Evolutionary conservation across 495 filamentous ascomycete species (phyloP).

Genomic region (Thozetella sp.): DNA sequence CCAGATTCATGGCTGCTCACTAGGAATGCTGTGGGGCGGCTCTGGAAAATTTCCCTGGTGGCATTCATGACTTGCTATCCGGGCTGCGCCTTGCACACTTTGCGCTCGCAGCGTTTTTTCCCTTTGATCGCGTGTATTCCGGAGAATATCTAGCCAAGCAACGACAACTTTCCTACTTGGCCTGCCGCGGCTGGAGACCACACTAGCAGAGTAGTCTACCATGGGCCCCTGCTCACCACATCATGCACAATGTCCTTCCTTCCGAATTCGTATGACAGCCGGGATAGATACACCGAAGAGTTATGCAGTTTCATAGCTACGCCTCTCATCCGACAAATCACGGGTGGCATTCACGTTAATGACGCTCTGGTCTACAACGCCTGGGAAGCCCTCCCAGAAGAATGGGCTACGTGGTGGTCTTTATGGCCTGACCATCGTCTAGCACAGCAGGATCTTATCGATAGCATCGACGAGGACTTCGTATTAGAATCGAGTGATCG

Average conservation of each 20-base stretch:
- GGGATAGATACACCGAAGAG: neutral
- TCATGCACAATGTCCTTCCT: neutral
- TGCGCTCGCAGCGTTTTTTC: too few relatives aligned
- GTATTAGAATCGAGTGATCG: neutral
- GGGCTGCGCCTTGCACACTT: too few relatives aligned
- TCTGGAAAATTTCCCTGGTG: too few relatives aligned
- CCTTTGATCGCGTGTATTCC: too few relatives aligned
- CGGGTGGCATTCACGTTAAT: neutral
- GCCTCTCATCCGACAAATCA: neutral
- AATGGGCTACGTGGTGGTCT: neutral
- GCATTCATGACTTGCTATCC: too few relatives aligned
- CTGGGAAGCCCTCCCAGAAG: neutral
- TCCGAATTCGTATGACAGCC: neutral
- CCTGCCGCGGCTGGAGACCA: too few relatives aligned
- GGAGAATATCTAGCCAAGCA: too few relatives aligned
- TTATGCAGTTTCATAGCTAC: neutral
- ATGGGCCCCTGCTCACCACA: too few relatives aligned
- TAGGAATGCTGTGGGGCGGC: too few relatives aligned
- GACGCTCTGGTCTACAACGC: neutral
- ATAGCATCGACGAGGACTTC: neutral
- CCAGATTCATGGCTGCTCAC: too few relatives aligned
- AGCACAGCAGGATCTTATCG: neutral
- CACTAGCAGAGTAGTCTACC: too few relatives aligned
- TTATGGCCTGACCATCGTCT: neutral
- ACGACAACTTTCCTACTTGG: too few relatives aligned